These are phyloP conservation scores for Stagonosporopsis rhizophila DNA, from an alignment of 2,329 filamentous ascomycete species.

Conservation along the genomic window DNA sequence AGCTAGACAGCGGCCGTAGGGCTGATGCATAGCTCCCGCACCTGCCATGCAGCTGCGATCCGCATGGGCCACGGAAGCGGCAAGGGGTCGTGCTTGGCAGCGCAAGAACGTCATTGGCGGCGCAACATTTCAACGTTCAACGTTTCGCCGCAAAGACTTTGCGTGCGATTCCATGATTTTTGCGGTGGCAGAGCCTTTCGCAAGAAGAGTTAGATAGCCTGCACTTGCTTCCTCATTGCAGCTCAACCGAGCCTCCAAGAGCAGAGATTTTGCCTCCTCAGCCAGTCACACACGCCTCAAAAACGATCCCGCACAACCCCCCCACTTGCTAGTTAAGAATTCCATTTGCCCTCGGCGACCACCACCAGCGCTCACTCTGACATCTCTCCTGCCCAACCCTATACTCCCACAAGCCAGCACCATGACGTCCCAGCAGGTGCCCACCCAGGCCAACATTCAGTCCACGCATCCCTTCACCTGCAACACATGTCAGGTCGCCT, in stretches of 20 bases:
- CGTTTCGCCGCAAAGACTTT: slow-evolving; percentile 19
- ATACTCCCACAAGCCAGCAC: slow-evolving; percentile 19
- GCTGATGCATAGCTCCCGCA: slow-evolving; percentile 19
- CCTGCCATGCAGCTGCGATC: slow-evolving; percentile 24
- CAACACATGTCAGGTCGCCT: slow-evolving; percentile 97
- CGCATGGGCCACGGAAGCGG: slow-evolving; percentile 26
- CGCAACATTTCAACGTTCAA: slow-evolving; percentile 13
- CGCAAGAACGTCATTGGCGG: slow-evolving; percentile 17
- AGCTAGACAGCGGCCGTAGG: slow-evolving; percentile 15
- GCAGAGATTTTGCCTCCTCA: slow-evolving; percentile 29
- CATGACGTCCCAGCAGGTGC: slow-evolving; percentile 45
- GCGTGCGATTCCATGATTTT: slow-evolving; percentile 14
- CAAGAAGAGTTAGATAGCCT: slow-evolving; percentile 5
- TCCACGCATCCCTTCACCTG: slow-evolving; percentile 86
- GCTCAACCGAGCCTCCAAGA: slow-evolving; percentile 7
- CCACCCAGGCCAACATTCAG: slow-evolving; percentile 46
- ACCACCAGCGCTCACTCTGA: slow-evolving; percentile 14
- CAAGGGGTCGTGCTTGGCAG: slow-evolving; percentile 21
- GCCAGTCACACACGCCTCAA: slow-evolving; percentile 32
- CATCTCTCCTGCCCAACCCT: slow-evolving; percentile 8
- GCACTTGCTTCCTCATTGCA: slow-evolving; percentile 20
- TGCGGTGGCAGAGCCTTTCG: slow-evolving; percentile 6
- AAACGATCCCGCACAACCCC: slow-evolving; percentile 34
- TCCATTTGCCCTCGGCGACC: slow-evolving; percentile 15
- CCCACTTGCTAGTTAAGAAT: slow-evolving; percentile 35